Base-by-base conservation (phyloP, 2,329 filamentous ascomycete genomes). In the Lasiodiplodia theobromae region DNA sequence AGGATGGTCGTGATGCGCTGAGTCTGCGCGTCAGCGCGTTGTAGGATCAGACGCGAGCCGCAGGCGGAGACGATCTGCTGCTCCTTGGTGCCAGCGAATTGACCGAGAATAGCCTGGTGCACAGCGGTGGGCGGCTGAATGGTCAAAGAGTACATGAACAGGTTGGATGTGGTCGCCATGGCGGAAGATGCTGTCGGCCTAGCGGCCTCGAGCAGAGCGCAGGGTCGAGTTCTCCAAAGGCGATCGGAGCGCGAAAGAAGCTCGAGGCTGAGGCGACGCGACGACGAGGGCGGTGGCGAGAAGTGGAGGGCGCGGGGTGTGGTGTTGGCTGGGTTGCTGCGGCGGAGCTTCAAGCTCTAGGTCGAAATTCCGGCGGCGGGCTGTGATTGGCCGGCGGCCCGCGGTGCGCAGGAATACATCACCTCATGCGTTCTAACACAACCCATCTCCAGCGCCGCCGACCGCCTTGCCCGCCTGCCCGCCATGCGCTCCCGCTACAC, bases 91-190 rank as follows among this genome's bases (percentile, higher is more conserved):
- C 95, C 94, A 70, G 93, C 91, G 82, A 98, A 98, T 83, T 98
- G 95, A 74, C 96, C 96, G 70, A 97, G 87, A 72, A 97, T 91
- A 72, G 96, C 94, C 82, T 97, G 92, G 63, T 91, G 94, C 76
- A 97, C 89, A 70, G 93, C 92, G 73, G 94, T 94, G 40, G 96
- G 93, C 74, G 93, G 91, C 82, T 97, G 94, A 77, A 99, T 91
- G 74, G 96, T 98, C 84, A 99, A 87, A 77, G 93, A 96, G 85
- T 99, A 99, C 84, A 99, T 90, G 81, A 97, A 97, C 93, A 97
- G 97, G 80, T 95, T 95, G 73, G 94, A 97, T 71, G 95, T 97
- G 79, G 94, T 97, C 85, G 96, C 95, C 96, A 98, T 98, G 79
- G 69, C 85, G 82, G 79, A 78, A 75, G 70, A 70, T 69, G 72